Percentiles rank a stretch among this genome's conserved stretches.
Evolutionary conservation across 2,329 filamentous ascomycete genomes (phyloP).

Genomic region (Botrytis porri): DNA sequence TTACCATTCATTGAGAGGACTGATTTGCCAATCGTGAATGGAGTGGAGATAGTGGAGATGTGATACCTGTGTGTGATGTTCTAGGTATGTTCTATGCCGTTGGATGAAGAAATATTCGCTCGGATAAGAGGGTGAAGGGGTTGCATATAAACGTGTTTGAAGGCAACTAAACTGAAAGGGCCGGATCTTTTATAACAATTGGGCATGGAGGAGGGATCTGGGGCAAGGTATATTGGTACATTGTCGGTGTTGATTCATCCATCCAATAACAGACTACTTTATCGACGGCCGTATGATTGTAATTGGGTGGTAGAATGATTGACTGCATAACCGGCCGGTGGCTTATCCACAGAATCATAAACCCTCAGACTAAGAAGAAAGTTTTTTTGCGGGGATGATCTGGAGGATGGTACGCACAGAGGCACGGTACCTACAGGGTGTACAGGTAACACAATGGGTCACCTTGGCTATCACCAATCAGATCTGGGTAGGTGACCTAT

Average conservation of each 20-base stretch:
- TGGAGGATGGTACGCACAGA: not conserved
- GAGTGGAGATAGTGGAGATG: conserved; percentile 3
- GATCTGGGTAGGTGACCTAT: not conserved
- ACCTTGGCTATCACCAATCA: not conserved
- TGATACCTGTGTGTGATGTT: not conserved
- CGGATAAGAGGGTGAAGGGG: not conserved
- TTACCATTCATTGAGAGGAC: not conserved
- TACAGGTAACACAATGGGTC: not conserved
- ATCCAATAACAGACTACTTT: not conserved
- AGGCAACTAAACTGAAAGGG: conserved; percentile 1
- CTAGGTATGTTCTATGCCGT: not conserved
- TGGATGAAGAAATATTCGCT: conserved; percentile 4
- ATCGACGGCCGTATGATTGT: not conserved
- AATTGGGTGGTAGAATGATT: not conserved
- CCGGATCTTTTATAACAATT: not conserved
- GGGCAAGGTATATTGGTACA: not conserved
- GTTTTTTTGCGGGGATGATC: conserved; percentile 5
- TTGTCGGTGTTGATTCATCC: not conserved
- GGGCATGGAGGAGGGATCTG: not conserved
- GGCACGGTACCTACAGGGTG: conserved; percentile 10
- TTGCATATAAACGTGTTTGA: conserved; percentile 3
- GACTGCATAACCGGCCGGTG: not conserved
- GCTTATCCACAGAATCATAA: not conserved
- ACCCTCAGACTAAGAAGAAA: not conserved
- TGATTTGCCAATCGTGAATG: not conserved